Base-by-base conservation (phyloP, 2,329 filamentous ascomycete genomes). In the Exophiala dermatitidis region DNA sequence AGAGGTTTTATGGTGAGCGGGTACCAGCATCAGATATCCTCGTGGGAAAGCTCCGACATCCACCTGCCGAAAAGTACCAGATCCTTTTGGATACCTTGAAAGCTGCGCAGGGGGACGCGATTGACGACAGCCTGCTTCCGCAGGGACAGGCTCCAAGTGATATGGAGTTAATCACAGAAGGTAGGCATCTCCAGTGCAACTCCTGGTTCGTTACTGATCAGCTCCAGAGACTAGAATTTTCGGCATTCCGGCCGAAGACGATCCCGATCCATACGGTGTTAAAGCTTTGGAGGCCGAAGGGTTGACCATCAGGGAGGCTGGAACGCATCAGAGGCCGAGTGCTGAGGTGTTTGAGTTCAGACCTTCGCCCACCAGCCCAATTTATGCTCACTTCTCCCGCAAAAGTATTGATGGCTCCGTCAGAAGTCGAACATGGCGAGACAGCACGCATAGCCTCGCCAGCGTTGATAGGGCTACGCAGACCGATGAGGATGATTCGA, bases 191-290 rank as follows among this genome's bases (percentile, higher is more conserved):
- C 43, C 37, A 76, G 78, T 46, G 65, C 60, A 62, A 53, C 61
- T 67, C 64, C 28, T 8, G 47, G 52, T 36, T 47, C 54, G 62
- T 19, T 33, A 10, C 4, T 12, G 33, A 52, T 29, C 36, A 28
- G 1, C 5, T 5, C 9, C 1, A 3, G 19, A 56, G 19, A 72
- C 70, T 5, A 70, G 76, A 31, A 72, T 73, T 1, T 95, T 96
- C 71, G 90, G 90, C 1, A 75, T 95, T 10, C 90, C 89, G 0
- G 83, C 85, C 58, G 71, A 75, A 2, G 82, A 90, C 50, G 91
- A 97, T 63, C 90, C 90, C 0, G 91, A 97, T 67, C 91, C 91
- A 0, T 97, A 88, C 65, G 91, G 91, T 28, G 86, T 96, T 29
- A 79, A 90, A 59, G 90, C 91, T 5, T 73, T 97, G n/a, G 89